phyloP scores from a whole-genome alignment of 129 eudicot species.

The Escallonia herrerae region DNA sequence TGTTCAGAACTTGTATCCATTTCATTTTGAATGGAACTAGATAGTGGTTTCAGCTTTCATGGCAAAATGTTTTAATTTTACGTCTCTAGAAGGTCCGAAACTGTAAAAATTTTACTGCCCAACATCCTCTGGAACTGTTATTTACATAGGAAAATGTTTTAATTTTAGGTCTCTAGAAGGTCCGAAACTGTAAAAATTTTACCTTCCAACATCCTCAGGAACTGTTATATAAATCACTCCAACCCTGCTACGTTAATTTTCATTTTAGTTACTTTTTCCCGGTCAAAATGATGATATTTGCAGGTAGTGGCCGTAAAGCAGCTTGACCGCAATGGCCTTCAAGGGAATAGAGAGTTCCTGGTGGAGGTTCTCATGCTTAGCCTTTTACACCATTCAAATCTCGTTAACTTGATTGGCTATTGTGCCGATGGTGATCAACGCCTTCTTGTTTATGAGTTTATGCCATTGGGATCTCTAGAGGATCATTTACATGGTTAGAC shows the following conservation, averaged over 20 bases:
- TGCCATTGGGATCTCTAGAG: slow-evolving; percentile 94
- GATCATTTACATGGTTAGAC: slow-evolving; percentile 90
- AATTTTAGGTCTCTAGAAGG: too few relatives aligned
- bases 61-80: too few relatives aligned
- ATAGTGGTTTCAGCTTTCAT: too few relatives aligned
- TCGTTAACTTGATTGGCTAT: slow-evolving; percentile 90
- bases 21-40: background rate
- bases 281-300: slow-evolving; percentile 21
- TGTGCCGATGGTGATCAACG: slow-evolving; percentile 96
- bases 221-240: too few relatives aligned
- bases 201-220: too few relatives aligned
- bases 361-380: slow-evolving; percentile 98
- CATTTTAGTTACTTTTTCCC: background rate
- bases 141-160: too few relatives aligned
- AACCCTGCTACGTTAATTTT: too few relatives aligned
- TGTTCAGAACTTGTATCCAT: background rate
- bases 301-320: slow-evolving; percentile 95
- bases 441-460: slow-evolving; percentile 87
- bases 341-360: slow-evolving; percentile 86
- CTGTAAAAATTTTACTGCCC: too few relatives aligned
- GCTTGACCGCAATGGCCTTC: slow-evolving; percentile 90
- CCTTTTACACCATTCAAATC: slow-evolving; percentile 79
- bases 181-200: too few relatives aligned
- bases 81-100: too few relatives aligned
- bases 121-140: too few relatives aligned